Evolutionary conservation across 345 rosid species (phyloP).

Genomic region (Mallotus nudiflorus): DNA sequence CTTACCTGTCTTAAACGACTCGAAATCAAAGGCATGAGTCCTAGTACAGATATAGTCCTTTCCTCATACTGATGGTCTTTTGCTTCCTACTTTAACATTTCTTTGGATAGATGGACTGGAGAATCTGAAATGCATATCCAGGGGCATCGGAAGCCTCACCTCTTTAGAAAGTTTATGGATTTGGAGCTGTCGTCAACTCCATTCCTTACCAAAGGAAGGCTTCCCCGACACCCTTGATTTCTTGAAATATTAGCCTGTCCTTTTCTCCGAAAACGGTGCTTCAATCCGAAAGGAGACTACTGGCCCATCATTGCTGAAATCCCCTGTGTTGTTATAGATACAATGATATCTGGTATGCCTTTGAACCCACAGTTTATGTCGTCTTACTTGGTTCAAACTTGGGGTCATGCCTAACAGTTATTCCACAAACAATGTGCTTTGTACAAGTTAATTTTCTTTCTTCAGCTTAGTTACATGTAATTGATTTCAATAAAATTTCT

Average conservation of each 20-base stretch:
- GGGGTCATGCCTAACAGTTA: not conserved
- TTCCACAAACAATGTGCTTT: not conserved
- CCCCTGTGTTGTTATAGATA: slow-evolving; percentile 5
- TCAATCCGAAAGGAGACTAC: slow-evolving; percentile 24
- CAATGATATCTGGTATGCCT: not conserved
- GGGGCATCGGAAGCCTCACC: slow-evolving; percentile 27
- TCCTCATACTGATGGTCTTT: slow-evolving; percentile 23
- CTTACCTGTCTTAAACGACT: slow-evolving; percentile 32
- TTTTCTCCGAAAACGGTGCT: slow-evolving; percentile 19
- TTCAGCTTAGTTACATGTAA: no score
- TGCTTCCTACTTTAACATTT: slow-evolving; percentile 30
- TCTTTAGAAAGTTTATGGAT: slow-evolving; percentile 24
- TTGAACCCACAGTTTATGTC: slow-evolving; percentile 10
- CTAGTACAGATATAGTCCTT: slow-evolving; percentile 22
- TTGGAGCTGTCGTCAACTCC: slow-evolving; percentile 25
- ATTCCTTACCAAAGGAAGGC: slow-evolving; percentile 24
- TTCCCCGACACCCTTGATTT: slow-evolving; percentile 21
- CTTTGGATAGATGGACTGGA: slow-evolving; percentile 15
- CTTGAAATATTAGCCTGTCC: slow-evolving; percentile 27
- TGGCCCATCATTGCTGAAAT: slow-evolving; percentile 23
- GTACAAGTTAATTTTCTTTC: not conserved
- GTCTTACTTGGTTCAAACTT: slow-evolving; percentile 5
- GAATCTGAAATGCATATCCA: slow-evolving; percentile 15
- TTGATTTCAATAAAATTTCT: no score
- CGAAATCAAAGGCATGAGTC: slow-evolving; percentile 5